phyloP scores from a whole-genome alignment of 108 stramenopile species.

The Heterococcus sp. region DNA sequence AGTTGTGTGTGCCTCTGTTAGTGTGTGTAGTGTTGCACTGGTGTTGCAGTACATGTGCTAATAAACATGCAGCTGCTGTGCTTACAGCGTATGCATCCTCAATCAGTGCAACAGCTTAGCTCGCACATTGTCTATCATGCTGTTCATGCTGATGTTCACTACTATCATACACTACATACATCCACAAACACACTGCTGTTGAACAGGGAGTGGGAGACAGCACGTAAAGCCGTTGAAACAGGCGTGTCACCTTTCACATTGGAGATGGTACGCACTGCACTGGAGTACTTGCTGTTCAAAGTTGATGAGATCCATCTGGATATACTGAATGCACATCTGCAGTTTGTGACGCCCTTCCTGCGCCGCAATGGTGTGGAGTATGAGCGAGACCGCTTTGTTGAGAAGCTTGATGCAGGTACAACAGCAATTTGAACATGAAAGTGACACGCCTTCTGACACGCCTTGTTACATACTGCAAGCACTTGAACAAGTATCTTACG shows the following conservation, averaged over 20 bases:
- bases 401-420: conserved; percentile 32
- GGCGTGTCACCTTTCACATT: conserved; percentile 13
- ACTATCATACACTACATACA: neutral
- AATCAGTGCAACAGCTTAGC: too few relatives aligned
- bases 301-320: conserved; percentile 47
- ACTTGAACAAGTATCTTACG: too few relatives aligned
- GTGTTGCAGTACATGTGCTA: neutral
- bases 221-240: conserved; percentile 20
- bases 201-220: neutral
- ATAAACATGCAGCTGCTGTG: neutral
- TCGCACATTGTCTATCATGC: neutral
- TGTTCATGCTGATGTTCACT: neutral
- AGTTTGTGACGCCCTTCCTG: conserved; percentile 43
- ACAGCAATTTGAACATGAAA: too few relatives aligned
- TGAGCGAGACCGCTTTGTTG: conserved; percentile 42
- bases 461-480: too few relatives aligned
- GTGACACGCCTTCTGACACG: too few relatives aligned
- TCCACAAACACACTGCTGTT: neutral
- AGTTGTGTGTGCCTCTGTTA: too few relatives aligned
- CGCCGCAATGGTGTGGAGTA: conserved; percentile 44
- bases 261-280: conserved; percentile 21
- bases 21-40: neutral
- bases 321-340: conserved; percentile 44
- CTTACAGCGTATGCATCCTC: neutral
- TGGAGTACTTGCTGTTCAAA: conserved; percentile 41